Base-by-base conservation (phyloP, 2,329 filamentous ascomycete species). In the Dactylellina leptospora region DNA sequence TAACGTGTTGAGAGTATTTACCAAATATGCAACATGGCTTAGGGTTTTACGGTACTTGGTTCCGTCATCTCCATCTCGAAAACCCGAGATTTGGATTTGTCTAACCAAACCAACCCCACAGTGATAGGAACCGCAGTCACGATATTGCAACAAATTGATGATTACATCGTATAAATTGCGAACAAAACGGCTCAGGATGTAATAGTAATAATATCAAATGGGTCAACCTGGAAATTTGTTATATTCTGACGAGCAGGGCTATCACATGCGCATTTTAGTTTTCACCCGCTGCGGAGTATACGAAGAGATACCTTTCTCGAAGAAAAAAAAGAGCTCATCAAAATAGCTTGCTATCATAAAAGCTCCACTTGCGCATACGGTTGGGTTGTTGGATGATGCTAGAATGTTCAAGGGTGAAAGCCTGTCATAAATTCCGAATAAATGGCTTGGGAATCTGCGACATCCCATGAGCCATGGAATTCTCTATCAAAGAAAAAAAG, bases 351-450 rank as follows among this genome's bases (percentile, higher is more conserved):
- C n/a, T n/a, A n/a, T n/a, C n/a, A 18, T 18, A 4, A 9, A 4
- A 9, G 38, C 8, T 42, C 38, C 38, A 42, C 30, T 33, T 13
- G 30, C 6, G 30, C 30, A 6, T 6, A 33, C n/a, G n/a, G n/a
- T n/a, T n/a, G 40, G 50, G 25, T 54, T 53, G 62, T 18, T 69
- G 28, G 54, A 59, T 44, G 10, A 20, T 59, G 54, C 54, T 69
- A 42, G 54, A 59, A 60, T 30, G 36, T 68, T 54, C 54, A 53
- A 60, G 63, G 63, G 33, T 70, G 13, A 38, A 11, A 45, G 66
- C 53, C 40, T 27, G 59, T 62, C 42, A 36, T 55, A 72, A 72
- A 54, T 72, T 72, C 66, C 66, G 66, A 72, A 54, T 72, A 59
- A 48, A 63, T 60, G 66, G 66, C 27, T 58, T 63, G 62, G 56